Conservation (phyloP, 2,329 filamentous ascomycete genomes). For the Lizonia empirigonia region DNA sequence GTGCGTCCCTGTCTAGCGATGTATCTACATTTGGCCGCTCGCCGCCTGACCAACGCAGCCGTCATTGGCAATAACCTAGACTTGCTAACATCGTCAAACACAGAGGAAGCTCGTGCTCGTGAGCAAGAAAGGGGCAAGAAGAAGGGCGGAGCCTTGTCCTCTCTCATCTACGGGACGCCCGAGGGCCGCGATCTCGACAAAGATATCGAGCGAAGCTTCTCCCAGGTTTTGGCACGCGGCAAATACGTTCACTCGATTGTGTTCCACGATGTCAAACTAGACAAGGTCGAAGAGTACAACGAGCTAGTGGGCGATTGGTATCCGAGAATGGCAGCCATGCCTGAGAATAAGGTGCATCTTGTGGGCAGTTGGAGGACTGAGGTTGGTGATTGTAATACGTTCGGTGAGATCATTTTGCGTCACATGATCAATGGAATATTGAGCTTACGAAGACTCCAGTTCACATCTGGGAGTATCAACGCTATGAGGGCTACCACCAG, state of each 20-base stretch:
- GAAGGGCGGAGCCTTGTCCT: slow-evolving; percentile 72
- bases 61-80: slow-evolving; percentile 54
- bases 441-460: slow-evolving; percentile 61
- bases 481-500: slow-evolving; percentile 93
- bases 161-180: slow-evolving; percentile 94
- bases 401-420: slow-evolving; percentile 65
- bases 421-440: background rate
- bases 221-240: slow-evolving; percentile 88
- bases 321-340: slow-evolving; percentile 80
- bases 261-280: slow-evolving; percentile 92
- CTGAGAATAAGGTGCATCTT: slow-evolving; percentile 91
- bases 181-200: slow-evolving; percentile 93
- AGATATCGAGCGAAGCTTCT: slow-evolving; percentile 95
- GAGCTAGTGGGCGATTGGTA: slow-evolving; percentile 91
- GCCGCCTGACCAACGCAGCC: slow-evolving; percentile 24
- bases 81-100: slow-evolving; percentile 59
- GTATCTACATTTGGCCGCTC: slow-evolving; percentile 50
- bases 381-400: slow-evolving; percentile 95
- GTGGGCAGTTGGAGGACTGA: slow-evolving; percentile 99
- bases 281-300: slow-evolving; percentile 94
- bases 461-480: slow-evolving; percentile 99
- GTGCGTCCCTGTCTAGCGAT: slow-evolving; percentile 64
- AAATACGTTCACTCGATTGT: slow-evolving; percentile 99
- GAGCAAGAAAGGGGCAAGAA: slow-evolving; percentile 67
- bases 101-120: slow-evolving; percentile 61